A percentile compares a stretch with the other conserved stretches of the same genome.
These are phyloP conservation scores for Paraphaeosphaeria sporulosa DNA, from an alignment of 2,329 filamentous ascomycete genomes.

Conservation along the genomic window DNA sequence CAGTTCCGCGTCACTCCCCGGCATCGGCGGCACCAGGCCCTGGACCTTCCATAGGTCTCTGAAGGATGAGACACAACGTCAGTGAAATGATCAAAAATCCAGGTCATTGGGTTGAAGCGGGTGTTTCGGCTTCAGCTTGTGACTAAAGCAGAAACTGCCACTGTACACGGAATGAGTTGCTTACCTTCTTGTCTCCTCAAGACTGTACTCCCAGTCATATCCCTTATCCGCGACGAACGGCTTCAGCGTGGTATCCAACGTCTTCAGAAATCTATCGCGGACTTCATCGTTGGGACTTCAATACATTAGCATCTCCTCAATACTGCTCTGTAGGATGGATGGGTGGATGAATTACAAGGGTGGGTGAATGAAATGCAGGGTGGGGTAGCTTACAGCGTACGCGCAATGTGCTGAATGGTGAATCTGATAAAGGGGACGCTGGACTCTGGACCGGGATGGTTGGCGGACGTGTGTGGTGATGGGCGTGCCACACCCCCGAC, in stretches of 20 bases:
- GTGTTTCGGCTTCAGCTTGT: too few species aligned
- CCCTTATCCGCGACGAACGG: constrained; percentile 53
- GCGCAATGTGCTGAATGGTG: constrained; percentile 44
- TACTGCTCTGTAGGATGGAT: background rate
- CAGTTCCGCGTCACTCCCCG: constrained; percentile 46
- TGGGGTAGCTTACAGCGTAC: constrained; percentile 25
- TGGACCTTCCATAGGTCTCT: constrained; percentile 57
- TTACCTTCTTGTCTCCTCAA: constrained; percentile 54
- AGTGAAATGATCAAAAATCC: too few species aligned
- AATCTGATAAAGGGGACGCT: constrained; percentile 48
- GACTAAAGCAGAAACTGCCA: too few species aligned
- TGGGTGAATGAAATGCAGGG: background rate
- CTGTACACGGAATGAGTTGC: too few species aligned
- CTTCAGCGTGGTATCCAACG: constrained; percentile 47
- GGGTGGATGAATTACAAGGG: background rate
- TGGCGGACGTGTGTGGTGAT: constrained; percentile 11
- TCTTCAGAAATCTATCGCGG: constrained; percentile 22
- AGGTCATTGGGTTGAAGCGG: too few species aligned
- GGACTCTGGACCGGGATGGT: constrained; percentile 20
- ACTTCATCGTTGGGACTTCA: constrained; percentile 14
- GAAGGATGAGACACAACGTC: too few species aligned
- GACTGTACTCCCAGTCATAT: constrained; percentile 55
- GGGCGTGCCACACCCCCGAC: constrained; percentile 40
- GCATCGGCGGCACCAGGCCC: constrained; percentile 49
- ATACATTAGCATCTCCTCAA: background rate